phyloP scores from a whole-genome alignment of 345 rosid genomes.

The Euphorbia peplus region DNA sequence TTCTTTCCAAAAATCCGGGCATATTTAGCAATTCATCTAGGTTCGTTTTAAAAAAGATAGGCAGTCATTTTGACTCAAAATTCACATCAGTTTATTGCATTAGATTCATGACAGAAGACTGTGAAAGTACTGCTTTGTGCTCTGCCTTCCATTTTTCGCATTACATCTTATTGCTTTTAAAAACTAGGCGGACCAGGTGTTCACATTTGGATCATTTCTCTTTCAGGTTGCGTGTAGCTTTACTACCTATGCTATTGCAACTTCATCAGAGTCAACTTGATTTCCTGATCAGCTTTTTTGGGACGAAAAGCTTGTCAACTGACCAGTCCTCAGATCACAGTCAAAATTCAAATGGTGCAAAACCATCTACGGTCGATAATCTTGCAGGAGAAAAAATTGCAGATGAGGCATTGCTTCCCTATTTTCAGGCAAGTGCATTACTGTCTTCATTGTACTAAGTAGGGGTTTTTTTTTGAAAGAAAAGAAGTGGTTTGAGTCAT shows the following conservation, averaged over 20 bases:
- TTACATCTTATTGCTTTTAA: neutral
- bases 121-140: neutral
- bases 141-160: neutral
- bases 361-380: slow-evolving; percentile 22
- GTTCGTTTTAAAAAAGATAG: neutral
- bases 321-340: slow-evolving; percentile 40
- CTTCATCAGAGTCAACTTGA: slow-evolving; percentile 96
- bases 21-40: neutral
- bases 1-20: neutral
- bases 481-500: neutral
- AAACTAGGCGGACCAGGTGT: neutral
- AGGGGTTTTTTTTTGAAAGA: neutral
- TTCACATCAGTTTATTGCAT: neutral
- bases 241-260: slow-evolving; percentile 80
- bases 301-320: slow-evolving; percentile 42
- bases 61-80: neutral
- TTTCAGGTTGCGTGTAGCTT: slow-evolving; percentile 65
- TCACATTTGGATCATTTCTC: slow-evolving; percentile 19
- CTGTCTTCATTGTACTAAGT: slow-evolving; percentile 11
- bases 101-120: neutral
- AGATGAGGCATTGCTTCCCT: slow-evolving; percentile 92
- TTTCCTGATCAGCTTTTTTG: slow-evolving; percentile 79
- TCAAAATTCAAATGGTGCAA: slow-evolving; percentile 41
- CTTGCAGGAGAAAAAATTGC: slow-evolving; percentile 42
- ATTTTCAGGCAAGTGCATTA: slow-evolving; percentile 72